These are phyloP conservation scores for Termitomyces sp. DNA, from an alignment of 768 basidiomycete genomes.

Conservation along the genomic window DNA sequence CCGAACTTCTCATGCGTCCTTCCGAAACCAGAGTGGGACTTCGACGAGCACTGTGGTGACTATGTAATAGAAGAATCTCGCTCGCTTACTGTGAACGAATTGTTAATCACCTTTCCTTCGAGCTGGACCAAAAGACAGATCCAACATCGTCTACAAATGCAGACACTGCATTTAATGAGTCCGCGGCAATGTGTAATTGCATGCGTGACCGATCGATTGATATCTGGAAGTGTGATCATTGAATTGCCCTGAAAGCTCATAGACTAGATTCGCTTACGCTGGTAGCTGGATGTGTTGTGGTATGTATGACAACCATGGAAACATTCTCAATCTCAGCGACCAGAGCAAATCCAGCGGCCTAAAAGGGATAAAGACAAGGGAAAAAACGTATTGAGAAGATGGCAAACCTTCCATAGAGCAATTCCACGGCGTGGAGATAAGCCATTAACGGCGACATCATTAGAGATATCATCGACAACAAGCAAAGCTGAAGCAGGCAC, in stretches of 20 bases:
- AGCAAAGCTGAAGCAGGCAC: constrained; percentile 46
- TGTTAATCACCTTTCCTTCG: constrained; percentile 19
- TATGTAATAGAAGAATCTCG: constrained; percentile 10
- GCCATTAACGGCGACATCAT: constrained; percentile 19
- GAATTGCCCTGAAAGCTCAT: neutral
- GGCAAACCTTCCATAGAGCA: constrained; percentile 63
- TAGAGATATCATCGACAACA: constrained; percentile 28
- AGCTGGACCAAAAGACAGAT: constrained; percentile 32
- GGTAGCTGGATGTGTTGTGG: constrained; percentile 26
- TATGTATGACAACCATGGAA: constrained; percentile 35
- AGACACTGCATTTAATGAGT: constrained; percentile 58
- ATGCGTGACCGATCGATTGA: constrained; percentile 47
- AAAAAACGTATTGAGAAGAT: neutral
- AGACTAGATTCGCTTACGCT: constrained; percentile 22
- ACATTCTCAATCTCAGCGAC: constrained; percentile 54
- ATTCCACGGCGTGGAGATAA: constrained; percentile 27
- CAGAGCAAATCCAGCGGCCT: constrained; percentile 68
- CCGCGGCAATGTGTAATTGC: constrained; percentile 70
- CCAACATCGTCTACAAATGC: constrained; percentile 50
- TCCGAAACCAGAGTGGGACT: constrained; percentile 29
- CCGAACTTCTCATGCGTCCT: constrained; percentile 7
- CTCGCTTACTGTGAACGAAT: constrained; percentile 1
- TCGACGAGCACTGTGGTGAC: constrained; percentile 20
- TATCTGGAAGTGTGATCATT: constrained; percentile 34
- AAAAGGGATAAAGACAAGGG: constrained; percentile 1